Percentiles rank a stretch among this genome's conserved stretches.
Evolutionary conservation across 352 stramenopile genomes (phyloP).

Genomic region (Phytophthora fragariae): DNA sequence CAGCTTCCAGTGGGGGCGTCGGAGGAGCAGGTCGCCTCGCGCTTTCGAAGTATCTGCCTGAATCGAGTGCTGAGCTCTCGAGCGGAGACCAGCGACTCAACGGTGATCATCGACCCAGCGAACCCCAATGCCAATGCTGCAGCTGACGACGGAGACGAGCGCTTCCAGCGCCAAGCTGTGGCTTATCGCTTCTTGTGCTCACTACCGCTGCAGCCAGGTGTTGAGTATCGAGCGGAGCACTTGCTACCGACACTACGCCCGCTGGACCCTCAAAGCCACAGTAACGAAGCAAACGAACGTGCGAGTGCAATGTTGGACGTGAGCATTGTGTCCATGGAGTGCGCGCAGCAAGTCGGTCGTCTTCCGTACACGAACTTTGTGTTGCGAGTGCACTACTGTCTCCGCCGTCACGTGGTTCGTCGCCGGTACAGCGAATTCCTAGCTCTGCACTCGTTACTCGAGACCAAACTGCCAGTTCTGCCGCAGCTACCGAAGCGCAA

Average conservation of each 20-base stretch:
- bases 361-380: constrained; percentile 84
- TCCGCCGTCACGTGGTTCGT: constrained; percentile 71
- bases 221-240: constrained; percentile 44
- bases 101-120: background rate
- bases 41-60: constrained; percentile 60
- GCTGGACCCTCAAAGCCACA: constrained; percentile 36
- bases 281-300: constrained; percentile 38
- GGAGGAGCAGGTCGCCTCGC: constrained; percentile 54
- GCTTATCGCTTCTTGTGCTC: constrained; percentile 73
- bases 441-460: constrained; percentile 50
- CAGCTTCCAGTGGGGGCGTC: constrained; percentile 58
- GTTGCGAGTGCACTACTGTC: constrained; percentile 73
- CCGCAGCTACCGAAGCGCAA: constrained; percentile 56
- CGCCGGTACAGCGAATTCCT: constrained; percentile 75
- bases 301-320: constrained; percentile 73
- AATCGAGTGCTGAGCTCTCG: constrained; percentile 39
- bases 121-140: constrained; percentile 9
- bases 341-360: constrained; percentile 54
- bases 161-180: constrained; percentile 68
- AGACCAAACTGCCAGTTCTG: constrained; percentile 57
- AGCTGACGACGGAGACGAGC: constrained; percentile 26
- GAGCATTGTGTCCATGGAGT: constrained; percentile 67
- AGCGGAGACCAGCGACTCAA: constrained; percentile 17
- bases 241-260: constrained; percentile 56
- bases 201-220: constrained; percentile 46